Evolutionary conservation across 192 early-diverging fungal species (phyloP), one percentile per base, ranked within the genome.

Genomic region (Chytriomyces confervae): DNA sequence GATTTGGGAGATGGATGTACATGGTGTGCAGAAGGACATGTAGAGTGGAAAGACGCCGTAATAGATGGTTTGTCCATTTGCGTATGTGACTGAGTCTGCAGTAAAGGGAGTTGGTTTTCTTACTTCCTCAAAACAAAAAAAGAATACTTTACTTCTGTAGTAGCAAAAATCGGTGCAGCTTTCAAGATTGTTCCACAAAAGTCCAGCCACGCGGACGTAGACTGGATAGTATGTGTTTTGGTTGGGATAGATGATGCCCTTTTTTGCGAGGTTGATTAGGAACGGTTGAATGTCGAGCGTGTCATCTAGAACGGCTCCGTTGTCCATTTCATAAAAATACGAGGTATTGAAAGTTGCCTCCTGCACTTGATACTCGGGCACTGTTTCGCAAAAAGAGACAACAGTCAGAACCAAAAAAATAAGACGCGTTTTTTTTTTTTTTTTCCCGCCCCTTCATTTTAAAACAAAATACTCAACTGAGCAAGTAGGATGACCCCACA

Each of bases 101-200:
- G 62, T 27, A 27, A 63, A 24, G 24, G 11, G 62, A 0, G 50
- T 8, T 20, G 47, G 0, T 13, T 46, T 16, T 29, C 3, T 46
- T 1, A 13, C 27, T 10, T 10, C 13, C 27, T 64, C 62, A 36
- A 67, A 29, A 67, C n/a, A 67, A 48, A 48, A 65, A 3, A 18
- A 65, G 10, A 65, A 65, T 23, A 65, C 11, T 27, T 23, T 24
- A 70, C 69, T 70, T n/a, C 69, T 9, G 49, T 76, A 76, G 48
- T 76, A 76, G 50, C 74, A 76, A 66, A 76, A 76, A 43, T 76
- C 74, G 27, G 62, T 51, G 49, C 74, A 76, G 5, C 63, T 66
- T 10, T 51, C 66, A 10, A 64, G 24, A 27, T 44, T 66, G 4
- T 50, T 64, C 44, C 9, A 64, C 6, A 64, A 50, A n/a, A 66